These are phyloP conservation scores for Kickxella alabastrina DNA, from an alignment of 192 early-diverging fungal species.

Conservation along the genomic window DNA sequence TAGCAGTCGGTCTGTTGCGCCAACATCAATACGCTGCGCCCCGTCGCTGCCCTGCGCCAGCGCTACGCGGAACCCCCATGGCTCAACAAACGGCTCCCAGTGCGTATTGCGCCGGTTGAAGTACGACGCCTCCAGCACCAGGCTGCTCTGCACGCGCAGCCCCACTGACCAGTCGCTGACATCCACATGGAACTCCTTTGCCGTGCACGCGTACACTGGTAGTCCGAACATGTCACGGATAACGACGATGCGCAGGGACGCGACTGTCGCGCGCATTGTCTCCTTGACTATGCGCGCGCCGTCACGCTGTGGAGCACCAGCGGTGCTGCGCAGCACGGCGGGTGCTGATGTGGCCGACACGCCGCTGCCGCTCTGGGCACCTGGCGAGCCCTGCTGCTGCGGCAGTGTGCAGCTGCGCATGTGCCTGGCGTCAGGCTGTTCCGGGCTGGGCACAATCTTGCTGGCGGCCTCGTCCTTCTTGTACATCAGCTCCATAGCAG, in stretches of 20 bases:
- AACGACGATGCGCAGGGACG: slow-evolving; percentile 59
- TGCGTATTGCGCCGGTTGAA: slow-evolving; percentile 97
- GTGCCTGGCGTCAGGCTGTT: too few species aligned
- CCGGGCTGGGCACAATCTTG: neutral
- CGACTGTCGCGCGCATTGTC: slow-evolving; percentile 42
- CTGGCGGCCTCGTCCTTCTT: slow-evolving; percentile 5
- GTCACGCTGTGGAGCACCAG: neutral
- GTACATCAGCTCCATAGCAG: slow-evolving; percentile 60
- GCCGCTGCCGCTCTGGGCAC: neutral
- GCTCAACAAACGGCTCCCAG: slow-evolving; percentile 97
- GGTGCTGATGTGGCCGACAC: neutral
- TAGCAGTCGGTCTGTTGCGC: slow-evolving; percentile 70
- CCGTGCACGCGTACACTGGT: slow-evolving; percentile 81
- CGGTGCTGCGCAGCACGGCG: neutral
- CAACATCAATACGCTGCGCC: slow-evolving; percentile 58
- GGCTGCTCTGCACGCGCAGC: slow-evolving; percentile 62
- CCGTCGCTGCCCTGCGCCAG: slow-evolving; percentile 20
- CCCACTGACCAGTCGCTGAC: slow-evolving; percentile 79
- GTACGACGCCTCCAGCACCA: slow-evolving; percentile 79
- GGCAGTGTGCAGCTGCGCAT: neutral
- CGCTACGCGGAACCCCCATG: slow-evolving; percentile 70
- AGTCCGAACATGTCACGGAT: slow-evolving; percentile 95
- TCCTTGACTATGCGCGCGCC: slow-evolving; percentile 36
- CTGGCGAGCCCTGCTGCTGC: neutral
- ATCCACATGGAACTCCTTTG: slow-evolving; percentile 77